These are phyloP conservation scores for Diaporthe vexans DNA, from an alignment of 2,329 filamentous ascomycete genomes.

Conservation along the genomic window DNA sequence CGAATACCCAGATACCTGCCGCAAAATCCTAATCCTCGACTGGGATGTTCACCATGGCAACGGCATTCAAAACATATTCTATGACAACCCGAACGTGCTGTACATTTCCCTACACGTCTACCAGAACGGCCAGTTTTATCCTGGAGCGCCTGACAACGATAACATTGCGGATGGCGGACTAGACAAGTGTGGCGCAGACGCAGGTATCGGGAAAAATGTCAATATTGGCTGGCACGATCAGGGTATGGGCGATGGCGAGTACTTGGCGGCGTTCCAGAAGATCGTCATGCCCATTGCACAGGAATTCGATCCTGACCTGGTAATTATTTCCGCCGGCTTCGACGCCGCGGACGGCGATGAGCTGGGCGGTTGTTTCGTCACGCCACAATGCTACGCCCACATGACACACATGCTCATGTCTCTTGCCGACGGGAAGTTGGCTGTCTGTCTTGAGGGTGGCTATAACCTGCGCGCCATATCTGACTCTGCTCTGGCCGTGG, in stretches of 20 bases:
- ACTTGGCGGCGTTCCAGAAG: constrained; percentile 95
- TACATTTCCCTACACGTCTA: constrained; percentile 97
- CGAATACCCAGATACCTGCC: constrained; percentile 83
- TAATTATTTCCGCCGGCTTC: constrained; percentile 96
- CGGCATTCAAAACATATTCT: constrained; percentile 96
- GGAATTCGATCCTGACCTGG: constrained; percentile 93
- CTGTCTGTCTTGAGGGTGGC: constrained; percentile 94
- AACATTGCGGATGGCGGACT: constrained; percentile 72
- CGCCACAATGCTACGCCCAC: constrained; percentile 92
- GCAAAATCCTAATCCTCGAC: constrained; percentile 93
- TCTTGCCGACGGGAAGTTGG: constrained; percentile 86
- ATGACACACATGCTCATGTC: constrained; percentile 99
- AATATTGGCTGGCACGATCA: constrained; percentile 78
- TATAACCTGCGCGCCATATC: constrained; percentile 97
- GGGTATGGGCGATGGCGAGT: constrained; percentile 96
- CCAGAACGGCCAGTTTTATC: constrained; percentile 87
- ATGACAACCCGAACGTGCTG: constrained; percentile 92
- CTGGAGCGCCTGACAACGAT: constrained; percentile 72
- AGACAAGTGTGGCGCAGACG: constrained; percentile 69
- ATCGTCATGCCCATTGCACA: constrained; percentile 96
- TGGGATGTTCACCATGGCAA: constrained; percentile 91
- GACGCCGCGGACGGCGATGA: constrained; percentile 95
- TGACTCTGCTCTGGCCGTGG: constrained; percentile 90
- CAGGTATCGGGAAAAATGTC: constrained; percentile 72
- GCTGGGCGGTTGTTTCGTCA: constrained; percentile 92